These are phyloP conservation scores for Penicillium fimorum DNA, from an alignment of 495 filamentous ascomycete genomes.

Conservation along the genomic window DNA sequence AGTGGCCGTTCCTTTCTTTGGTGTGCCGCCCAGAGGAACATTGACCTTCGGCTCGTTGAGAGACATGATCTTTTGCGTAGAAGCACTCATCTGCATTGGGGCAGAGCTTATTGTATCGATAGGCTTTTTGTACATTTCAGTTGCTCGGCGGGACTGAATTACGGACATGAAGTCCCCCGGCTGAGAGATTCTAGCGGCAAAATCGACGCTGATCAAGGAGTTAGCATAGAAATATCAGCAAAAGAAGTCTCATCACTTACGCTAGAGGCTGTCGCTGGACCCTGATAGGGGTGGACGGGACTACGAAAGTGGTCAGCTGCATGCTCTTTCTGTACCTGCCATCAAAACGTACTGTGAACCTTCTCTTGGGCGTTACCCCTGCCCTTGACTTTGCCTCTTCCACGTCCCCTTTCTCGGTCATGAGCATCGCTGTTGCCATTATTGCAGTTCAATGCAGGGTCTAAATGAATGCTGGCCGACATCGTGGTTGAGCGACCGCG, in stretches of 20 bases:
- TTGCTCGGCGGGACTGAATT: not conserved
- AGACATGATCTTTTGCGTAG: not conserved
- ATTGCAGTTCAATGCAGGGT: slow-evolving; percentile 28
- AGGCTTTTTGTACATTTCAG: not conserved
- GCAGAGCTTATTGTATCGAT: not conserved
- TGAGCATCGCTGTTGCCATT: slow-evolving; percentile 8
- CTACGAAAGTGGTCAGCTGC: not conserved
- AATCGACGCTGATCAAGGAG: not conserved
- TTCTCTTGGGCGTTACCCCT: not conserved
- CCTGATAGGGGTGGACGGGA: not conserved
- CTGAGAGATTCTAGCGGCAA: not conserved
- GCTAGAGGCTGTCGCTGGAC: not conserved
- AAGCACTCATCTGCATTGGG: not conserved
- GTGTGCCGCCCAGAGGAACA: not conserved
- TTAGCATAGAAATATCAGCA: not conserved
- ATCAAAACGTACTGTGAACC: not conserved
- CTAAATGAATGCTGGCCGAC: slow-evolving; percentile 7
- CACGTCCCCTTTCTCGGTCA: not conserved
- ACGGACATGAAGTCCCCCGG: slow-evolving; percentile 1
- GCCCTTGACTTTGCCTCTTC: not conserved
- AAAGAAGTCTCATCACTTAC: not conserved
- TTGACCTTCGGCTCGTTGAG: not conserved
- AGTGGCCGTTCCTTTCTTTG: not conserved
- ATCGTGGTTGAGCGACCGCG: not conserved
- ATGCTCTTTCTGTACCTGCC: not conserved